phyloP scores from a whole-genome alignment of 352 stramenopile genomes.

The Phytophthora pistaciae region DNA sequence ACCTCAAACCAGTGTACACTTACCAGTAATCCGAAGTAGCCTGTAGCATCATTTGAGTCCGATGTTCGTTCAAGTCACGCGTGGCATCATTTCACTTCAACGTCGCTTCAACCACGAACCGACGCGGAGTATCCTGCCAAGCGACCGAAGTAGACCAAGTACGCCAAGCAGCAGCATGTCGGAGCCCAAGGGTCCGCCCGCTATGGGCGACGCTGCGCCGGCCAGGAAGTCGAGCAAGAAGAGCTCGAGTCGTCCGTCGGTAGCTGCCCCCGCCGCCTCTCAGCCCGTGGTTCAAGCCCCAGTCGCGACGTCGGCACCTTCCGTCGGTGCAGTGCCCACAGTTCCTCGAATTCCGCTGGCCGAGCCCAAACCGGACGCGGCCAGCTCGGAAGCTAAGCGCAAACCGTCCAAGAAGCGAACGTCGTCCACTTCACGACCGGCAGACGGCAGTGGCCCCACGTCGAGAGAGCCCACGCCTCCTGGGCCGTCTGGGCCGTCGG shows the following conservation, averaged over 20 bases:
- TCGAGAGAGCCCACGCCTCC: constrained; percentile 12
- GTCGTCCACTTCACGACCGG: constrained; percentile 19
- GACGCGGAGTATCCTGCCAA: constrained; percentile 13
- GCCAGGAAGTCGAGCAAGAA: constrained; percentile 52
- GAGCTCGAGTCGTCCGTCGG: constrained; percentile 26
- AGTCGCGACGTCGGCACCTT: constrained; percentile 12
- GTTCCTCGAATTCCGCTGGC: constrained; percentile 57
- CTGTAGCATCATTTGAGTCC: background rate
- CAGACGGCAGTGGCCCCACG: background rate
- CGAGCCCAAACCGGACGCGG: constrained; percentile 47
- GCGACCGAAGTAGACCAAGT: background rate
- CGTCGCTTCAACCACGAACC: constrained; percentile 15
- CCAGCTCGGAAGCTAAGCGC: constrained; percentile 28
- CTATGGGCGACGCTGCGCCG: constrained; percentile 9
- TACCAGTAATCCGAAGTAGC: background rate
- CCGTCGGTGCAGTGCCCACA: constrained; percentile 28
- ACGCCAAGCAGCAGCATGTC: constrained; percentile 31
- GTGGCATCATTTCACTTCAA: constrained; percentile 9
- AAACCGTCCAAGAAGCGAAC: constrained; percentile 62
- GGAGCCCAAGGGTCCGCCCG: constrained; percentile 41
- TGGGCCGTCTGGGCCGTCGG: constrained; percentile 17
- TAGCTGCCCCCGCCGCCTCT: constrained; percentile 14
- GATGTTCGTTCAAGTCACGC: background rate
- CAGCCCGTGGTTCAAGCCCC: constrained; percentile 19
- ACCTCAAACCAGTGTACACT: background rate